These are phyloP conservation scores for Parathielavia appendiculata DNA, from an alignment of 495 filamentous ascomycete genomes.

Conservation along the genomic window DNA sequence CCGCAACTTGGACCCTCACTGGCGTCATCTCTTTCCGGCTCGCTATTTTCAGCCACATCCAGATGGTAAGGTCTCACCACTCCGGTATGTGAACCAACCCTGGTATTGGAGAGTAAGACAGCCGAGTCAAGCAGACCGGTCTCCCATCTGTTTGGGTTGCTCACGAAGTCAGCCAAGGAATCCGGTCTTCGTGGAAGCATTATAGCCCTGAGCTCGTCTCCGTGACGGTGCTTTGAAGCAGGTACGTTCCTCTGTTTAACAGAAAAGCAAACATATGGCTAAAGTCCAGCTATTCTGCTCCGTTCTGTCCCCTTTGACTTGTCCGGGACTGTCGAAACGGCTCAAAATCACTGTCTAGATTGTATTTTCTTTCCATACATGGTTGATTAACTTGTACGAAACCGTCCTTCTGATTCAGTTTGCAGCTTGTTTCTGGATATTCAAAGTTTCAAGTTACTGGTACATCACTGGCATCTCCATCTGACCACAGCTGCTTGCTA, in stretches of 20 bases:
- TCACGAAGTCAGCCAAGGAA: not conserved
- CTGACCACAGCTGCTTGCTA: not conserved
- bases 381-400: too few species aligned
- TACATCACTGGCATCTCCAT: not conserved
- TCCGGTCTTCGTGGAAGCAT: not conserved
- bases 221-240: not conserved
- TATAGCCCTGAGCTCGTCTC: not conserved
- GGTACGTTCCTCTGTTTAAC: constrained; percentile 12
- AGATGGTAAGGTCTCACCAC: constrained; percentile 9
- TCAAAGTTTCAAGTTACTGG: not conserved
- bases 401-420: too few species aligned
- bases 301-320: not conserved
- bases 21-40: not conserved
- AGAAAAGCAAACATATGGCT: constrained; percentile 4
- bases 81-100: constrained; percentile 1
- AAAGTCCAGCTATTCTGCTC: not conserved
- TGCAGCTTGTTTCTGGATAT: not conserved
- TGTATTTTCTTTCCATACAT: not conserved
- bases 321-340: not conserved
- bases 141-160: not conserved
- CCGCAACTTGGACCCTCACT: not conserved
- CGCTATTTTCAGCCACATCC: not conserved
- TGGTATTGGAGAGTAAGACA: constrained; percentile 11
- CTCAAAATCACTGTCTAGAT: not conserved
- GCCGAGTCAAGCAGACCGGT: not conserved